These are phyloP conservation scores for Trametes pubescens DNA, from an alignment of 1,284 basidiomycete species.

Conservation along the genomic window DNA sequence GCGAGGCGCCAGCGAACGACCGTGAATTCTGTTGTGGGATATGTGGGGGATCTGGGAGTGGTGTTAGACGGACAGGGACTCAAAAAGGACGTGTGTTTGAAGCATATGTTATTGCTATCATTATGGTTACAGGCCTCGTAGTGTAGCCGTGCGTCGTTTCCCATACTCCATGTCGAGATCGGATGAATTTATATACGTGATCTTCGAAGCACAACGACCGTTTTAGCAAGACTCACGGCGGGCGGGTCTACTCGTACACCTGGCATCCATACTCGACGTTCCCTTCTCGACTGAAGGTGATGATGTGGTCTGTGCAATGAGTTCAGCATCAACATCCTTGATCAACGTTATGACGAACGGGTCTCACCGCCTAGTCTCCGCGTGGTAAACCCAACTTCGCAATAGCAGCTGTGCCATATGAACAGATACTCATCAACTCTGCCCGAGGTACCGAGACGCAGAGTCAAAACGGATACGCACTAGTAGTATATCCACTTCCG, in stretches of 20 bases:
- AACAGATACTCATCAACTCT: too few species aligned
- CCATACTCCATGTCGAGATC: neutral
- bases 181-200: neutral
- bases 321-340: slow-evolving; percentile 12
- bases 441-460: too few species aligned
- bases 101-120: slow-evolving; percentile 19
- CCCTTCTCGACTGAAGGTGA: slow-evolving; percentile 68
- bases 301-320: slow-evolving; percentile 56
- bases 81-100: neutral
- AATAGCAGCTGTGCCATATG: slow-evolving; percentile 67
- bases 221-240: neutral
- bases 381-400: slow-evolving; percentile 78
- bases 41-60: neutral
- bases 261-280: slow-evolving; percentile 59
- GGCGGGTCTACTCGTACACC: slow-evolving; percentile 34
- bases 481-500: slow-evolving; percentile 83
- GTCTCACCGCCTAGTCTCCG: slow-evolving; percentile 71
- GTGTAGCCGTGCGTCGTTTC: neutral
- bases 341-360: neutral
- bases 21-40: neutral
- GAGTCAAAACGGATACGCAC: slow-evolving; percentile 29
- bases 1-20: neutral
- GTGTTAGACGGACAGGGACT: neutral
- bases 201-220: neutral
- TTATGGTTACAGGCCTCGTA: slow-evolving; percentile 1